phyloP scores from a whole-genome alignment of 768 basidiomycete species.

The Boletus rubroflammeus region DNA sequence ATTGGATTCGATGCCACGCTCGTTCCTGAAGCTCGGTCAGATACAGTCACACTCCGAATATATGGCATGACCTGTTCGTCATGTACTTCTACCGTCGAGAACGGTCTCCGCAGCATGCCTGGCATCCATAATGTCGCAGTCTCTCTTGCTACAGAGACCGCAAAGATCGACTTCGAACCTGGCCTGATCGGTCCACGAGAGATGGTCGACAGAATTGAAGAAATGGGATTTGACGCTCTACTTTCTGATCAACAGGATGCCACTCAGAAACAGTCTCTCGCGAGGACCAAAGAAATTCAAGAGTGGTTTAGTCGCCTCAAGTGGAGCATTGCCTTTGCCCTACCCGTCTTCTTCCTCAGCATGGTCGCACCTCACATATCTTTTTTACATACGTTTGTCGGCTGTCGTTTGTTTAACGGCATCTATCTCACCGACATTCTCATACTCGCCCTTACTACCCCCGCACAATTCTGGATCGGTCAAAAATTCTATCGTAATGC shows the following conservation, averaged over 20 bases:
- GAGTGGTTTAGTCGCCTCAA: constrained; percentile 83
- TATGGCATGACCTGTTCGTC: constrained; percentile 92
- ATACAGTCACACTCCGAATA: constrained; percentile 70
- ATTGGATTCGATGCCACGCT: constrained; percentile 87
- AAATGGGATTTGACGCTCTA: constrained; percentile 89
- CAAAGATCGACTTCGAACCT: constrained; percentile 74
- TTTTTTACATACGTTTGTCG: constrained; percentile 52
- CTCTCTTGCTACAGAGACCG: constrained; percentile 72
- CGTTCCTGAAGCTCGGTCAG: constrained; percentile 61
- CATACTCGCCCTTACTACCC: constrained; percentile 74
- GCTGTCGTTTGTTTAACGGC: constrained; percentile 52
- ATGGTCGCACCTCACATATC: constrained; percentile 79
- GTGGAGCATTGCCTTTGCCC: constrained; percentile 70
- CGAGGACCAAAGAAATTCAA: constrained; percentile 84
- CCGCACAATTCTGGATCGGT: constrained; percentile 92
- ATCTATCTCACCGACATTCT: constrained; percentile 82
- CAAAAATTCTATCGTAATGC: constrained; percentile 84
- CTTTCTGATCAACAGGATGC: constrained; percentile 75
- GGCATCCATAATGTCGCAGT: constrained; percentile 72
- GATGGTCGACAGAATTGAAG: constrained; percentile 82
- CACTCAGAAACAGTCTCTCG: constrained; percentile 82
- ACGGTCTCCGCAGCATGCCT: constrained; percentile 61
- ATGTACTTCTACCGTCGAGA: constrained; percentile 75
- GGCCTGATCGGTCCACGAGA: constrained; percentile 73
- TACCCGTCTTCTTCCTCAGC: constrained; percentile 90